Base-by-base conservation (phyloP, 2,329 filamentous ascomycete genomes). In the Endoconidiophora polonica region DNA sequence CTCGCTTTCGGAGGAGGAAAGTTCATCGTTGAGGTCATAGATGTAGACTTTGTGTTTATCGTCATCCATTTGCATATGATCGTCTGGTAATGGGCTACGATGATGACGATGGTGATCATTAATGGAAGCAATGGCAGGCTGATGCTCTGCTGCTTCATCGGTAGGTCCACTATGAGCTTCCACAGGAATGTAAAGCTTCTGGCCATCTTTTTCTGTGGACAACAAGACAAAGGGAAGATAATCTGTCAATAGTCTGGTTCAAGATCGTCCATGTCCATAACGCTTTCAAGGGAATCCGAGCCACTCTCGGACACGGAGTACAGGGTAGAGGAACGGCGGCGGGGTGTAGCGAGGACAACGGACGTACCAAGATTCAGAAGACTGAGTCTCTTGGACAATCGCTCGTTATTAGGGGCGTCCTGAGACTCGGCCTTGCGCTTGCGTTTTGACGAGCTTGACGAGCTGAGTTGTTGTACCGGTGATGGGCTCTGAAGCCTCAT, bases 41-140 rank as follows among this genome's bases (percentile, higher is more conserved):
- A 98, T 87, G 70, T 91, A 95, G 54, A 95, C 78, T 60, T 83
- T 85, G 67, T 94, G 73, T 59, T 84, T 83, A 29, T 84, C 81
- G 65, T 94, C 81, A 65, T 96, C 88, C 54, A 96, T 62, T 52
- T 83, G 74, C 90, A 96, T 95, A 55, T 76, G 67, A 18, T 61
- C 60, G 44, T 56, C 48, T 48, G 54, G 56, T 44, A 56, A 50
- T 42, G 55, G 29, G 29, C 43, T 24, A 41, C 6, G 43, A 41
- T 22, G 24, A 24, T 41, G 36, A 50, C 46, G 53, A 29, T 24
- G 44, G 44, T 57, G 38, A 54, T 37, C 50, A 55, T 33, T 33
- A 12, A 33, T 12, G 29, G 16, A 33, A 9, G 29, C 29, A 33
- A 12, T 7, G 12, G 29, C 29, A 33, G 29, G 29, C 29, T 12